Percentiles rank a stretch among this genome's conserved stretches.
These are phyloP conservation scores for Orbilia brochopaga DNA, from an alignment of 2,329 filamentous ascomycete species.

Conservation along the genomic window DNA sequence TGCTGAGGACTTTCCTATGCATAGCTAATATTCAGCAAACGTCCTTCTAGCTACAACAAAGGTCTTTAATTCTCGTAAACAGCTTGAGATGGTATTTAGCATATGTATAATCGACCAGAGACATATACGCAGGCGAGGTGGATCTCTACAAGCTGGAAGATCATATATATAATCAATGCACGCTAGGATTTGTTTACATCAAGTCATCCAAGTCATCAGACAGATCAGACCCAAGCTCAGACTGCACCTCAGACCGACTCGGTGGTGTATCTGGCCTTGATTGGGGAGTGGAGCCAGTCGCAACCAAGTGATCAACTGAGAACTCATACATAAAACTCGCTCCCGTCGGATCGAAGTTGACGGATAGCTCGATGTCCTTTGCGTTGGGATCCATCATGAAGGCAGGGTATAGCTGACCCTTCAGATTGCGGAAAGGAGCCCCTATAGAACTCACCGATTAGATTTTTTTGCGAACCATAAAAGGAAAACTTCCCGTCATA, in stretches of 20 bases:
- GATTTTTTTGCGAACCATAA: neutral
- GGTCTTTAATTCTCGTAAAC: no score
- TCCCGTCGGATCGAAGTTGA: slow-evolving; percentile 2
- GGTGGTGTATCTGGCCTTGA: neutral
- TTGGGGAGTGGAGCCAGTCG: neutral
- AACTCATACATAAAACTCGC: neutral
- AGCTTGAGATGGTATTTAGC: no score
- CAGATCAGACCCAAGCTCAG: neutral
- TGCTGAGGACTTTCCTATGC: no score
- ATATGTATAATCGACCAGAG: no score
- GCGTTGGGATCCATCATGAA: neutral
- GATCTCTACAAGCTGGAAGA: no score
- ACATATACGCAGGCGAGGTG: no score
- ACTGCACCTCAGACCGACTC: neutral
- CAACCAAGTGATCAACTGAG: neutral
- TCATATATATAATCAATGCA: no score
- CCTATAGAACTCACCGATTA: neutral
- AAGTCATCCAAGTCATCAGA: neutral
- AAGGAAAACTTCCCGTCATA: neutral
- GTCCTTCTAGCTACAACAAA: no score
- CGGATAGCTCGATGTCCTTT: neutral
- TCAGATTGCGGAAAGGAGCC: neutral
- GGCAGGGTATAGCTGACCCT: neutral
- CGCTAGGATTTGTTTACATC: no score
- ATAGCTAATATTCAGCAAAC: no score